Base-by-base conservation (phyloP, 1,139 yeast species). In the Kluyveromyces sp. region DNA sequence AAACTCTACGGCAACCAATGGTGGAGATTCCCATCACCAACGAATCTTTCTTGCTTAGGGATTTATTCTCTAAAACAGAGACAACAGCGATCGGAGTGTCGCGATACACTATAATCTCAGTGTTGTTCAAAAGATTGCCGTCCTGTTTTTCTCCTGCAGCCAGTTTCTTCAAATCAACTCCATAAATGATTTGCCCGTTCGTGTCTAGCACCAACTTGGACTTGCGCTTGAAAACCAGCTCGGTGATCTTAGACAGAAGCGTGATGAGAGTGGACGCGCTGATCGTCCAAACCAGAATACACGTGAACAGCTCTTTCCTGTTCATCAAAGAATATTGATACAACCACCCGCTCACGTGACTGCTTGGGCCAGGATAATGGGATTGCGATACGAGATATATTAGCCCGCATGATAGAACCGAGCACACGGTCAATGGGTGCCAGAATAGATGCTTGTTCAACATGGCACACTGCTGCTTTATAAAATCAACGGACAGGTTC, bases 51-150 rank as follows among this genome's bases (percentile, higher is more conserved):
- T 57, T 53, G 3, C 61, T 49, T 31, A 64, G 43, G 1, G 56
- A 54, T 18, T 58, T 52, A 33, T 62, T 56, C 42, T 65, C 65
- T 43, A 69, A 63, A 3, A 80, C 65, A 0, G 67, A 58, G 18
- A 74, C 65, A 35, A 79, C 65, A 1, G 87, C 87, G 56, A 83
- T 79, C 18, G 92, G 88, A 2, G 80, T 69, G 20, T 74, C 76
- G 56, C 88, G 74, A 63, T 82, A 83, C 12, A 74, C 58, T 17
- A 82, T 69, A 37, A 80, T 54, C 45, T 73, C 75, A 1, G 86
- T 67, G 52, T 80, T 74, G 13, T 70, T 58, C 17, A 50, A 20
- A 19, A 46, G 57, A 63, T 67, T 48, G 46, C 58, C 49, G 49
- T 63, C 36, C 37, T 59, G 55, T 3, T 63, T 60, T 18, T 54